Evolutionary conservation across 495 filamentous ascomycete species (phyloP).

Genomic region (Xylaria scruposa): DNA sequence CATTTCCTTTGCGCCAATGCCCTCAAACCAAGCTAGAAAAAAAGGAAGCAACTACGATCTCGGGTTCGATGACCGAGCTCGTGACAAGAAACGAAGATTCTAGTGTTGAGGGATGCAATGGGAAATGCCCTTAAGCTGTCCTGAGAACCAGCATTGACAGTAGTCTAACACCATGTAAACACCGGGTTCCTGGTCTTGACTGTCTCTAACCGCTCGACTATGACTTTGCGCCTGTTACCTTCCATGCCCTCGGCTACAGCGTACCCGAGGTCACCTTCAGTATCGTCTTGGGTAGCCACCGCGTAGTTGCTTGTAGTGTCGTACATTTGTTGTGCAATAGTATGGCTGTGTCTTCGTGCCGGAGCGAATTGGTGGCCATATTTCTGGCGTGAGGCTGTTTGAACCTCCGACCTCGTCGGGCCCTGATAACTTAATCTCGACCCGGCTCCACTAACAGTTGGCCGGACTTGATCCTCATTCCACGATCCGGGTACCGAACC

Average conservation of each 20-base stretch:
- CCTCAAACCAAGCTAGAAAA: background rate
- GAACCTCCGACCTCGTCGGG: slow-evolving; percentile 34
- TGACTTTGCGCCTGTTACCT: slow-evolving; percentile 86
- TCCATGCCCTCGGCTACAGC: slow-evolving; percentile 94
- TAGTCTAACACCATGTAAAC: slow-evolving; percentile 90
- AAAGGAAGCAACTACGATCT: background rate
- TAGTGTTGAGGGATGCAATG: background rate
- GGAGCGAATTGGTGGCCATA: slow-evolving; percentile 23
- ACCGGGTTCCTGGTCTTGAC: slow-evolving; percentile 95
- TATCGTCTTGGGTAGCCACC: slow-evolving; percentile 71
- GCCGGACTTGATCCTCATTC: slow-evolving; percentile 17
- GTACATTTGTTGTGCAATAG: slow-evolving; percentile 54
- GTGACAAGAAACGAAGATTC: background rate
- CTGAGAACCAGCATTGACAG: background rate
- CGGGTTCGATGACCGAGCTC: background rate
- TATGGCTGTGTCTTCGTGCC: slow-evolving; percentile 43
- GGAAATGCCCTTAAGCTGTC: background rate
- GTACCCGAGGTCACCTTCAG: slow-evolving; percentile 92
- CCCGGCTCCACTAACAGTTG: slow-evolving; percentile 19
- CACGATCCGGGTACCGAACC: slow-evolving; percentile 18
- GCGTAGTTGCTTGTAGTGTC: slow-evolving; percentile 37
- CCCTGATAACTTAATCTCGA: slow-evolving; percentile 46
- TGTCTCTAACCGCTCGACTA: slow-evolving; percentile 92
- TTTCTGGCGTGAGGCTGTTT: slow-evolving; percentile 6
- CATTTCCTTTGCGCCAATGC: slow-evolving; percentile 7